Evolutionary conservation across 2,329 filamentous ascomycete genomes (phyloP).

Genomic region (Pestalotiopsis sp.): DNA sequence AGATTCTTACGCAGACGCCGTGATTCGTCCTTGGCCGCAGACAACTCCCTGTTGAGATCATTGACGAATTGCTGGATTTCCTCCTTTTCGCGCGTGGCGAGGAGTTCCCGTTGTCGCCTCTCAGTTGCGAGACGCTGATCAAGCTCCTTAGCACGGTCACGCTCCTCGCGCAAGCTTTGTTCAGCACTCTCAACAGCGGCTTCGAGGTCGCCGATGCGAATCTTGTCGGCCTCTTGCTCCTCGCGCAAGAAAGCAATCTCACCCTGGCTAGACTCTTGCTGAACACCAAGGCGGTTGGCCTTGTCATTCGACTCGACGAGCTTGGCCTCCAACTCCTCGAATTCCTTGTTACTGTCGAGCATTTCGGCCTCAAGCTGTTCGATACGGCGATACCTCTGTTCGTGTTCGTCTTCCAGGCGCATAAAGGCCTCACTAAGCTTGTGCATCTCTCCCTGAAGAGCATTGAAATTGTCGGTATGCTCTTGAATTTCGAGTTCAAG

Average conservation of each 20-base stretch:
- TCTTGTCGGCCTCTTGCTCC: constrained; percentile 96
- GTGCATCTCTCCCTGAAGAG: constrained; percentile 92
- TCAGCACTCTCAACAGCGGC: constrained; percentile 79
- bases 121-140: constrained; percentile 78
- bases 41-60: constrained; percentile 84
- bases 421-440: constrained; percentile 86
- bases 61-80: constrained; percentile 93
- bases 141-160: constrained; percentile 72
- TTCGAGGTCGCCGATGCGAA: constrained; percentile 93
- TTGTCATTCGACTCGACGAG: constrained; percentile 85
- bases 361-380: constrained; percentile 83
- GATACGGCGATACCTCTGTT: constrained; percentile 76
- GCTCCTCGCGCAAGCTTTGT: constrained; percentile 79
- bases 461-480: constrained; percentile 82
- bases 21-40: constrained; percentile 81
- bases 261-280: constrained; percentile 88
- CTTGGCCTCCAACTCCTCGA: constrained; percentile 82
- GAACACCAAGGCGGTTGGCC: constrained; percentile 82
- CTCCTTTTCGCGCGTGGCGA: constrained; percentile 88
- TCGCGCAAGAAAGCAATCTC: constrained; percentile 95
- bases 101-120: constrained; percentile 80
- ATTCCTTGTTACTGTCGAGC: constrained; percentile 80
- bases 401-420: constrained; percentile 85
- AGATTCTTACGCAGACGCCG: constrained; percentile 81
- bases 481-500: constrained; percentile 73